A percentile compares a stretch with the other conserved stretches of the same genome.
Evolutionary conservation across 2,329 filamentous ascomycete genomes (phyloP).

Genomic region (Exophiala mesophila): DNA sequence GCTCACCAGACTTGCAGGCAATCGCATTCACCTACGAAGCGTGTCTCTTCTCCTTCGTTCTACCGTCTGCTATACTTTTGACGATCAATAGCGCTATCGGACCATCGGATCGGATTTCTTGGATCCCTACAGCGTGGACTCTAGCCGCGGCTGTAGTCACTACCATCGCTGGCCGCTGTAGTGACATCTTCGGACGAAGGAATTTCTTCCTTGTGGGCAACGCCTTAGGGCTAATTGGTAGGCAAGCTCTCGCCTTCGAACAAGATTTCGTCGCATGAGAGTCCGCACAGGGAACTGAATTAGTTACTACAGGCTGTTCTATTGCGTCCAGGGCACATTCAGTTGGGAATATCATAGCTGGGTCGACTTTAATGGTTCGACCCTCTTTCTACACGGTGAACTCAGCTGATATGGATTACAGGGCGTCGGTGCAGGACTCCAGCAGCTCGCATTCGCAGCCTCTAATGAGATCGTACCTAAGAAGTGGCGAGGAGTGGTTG

Average conservation of each 20-base stretch:
- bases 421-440: not conserved
- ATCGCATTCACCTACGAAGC: conserved; percentile 8
- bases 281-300: no score
- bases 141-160: not conserved
- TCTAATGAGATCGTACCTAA: conserved; percentile 1
- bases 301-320: not conserved
- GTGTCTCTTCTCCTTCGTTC: conserved; percentile 3
- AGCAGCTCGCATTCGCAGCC: not conserved
- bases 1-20: conserved; percentile 1
- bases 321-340: not conserved
- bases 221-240: conserved; percentile 1
- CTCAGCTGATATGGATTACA: not conserved
- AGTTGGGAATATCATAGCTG: not conserved
- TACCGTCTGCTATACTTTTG: conserved; percentile 1
- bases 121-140: conserved; percentile 8
- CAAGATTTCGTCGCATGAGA: no score
- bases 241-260: no score
- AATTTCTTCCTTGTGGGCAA: conserved; percentile 8
- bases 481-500: not conserved
- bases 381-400: not conserved
- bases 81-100: conserved; percentile 7
- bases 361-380: not conserved
- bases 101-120: not conserved
- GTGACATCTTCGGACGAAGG: conserved; percentile 11
- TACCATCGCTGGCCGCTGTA: conserved; percentile 3